Conservation (phyloP, 495 filamentous ascomycete genomes). For the Talaromyces nanjingensis region DNA sequence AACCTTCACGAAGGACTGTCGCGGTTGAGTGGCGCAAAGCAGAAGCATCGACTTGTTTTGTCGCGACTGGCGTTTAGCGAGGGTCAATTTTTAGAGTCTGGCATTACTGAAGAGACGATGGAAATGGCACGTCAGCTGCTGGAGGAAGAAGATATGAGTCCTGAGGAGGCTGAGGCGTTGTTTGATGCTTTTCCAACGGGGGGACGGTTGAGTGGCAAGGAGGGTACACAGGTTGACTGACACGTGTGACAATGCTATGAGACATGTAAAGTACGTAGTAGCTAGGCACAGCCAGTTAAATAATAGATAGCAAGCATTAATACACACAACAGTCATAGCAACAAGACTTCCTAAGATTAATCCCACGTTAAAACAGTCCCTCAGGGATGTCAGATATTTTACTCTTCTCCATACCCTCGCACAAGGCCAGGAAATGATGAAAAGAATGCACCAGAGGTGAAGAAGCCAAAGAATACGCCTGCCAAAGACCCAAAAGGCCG, state of each 20-base stretch:
- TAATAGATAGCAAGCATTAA: too few relatives aligned
- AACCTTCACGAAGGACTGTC: constrained; percentile 52
- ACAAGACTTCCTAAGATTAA: background rate
- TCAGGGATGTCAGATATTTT: too few relatives aligned
- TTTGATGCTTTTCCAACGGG: constrained; percentile 43
- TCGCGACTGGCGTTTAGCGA: constrained; percentile 64
- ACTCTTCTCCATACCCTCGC: constrained; percentile 46
- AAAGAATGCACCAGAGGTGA: constrained; percentile 41
- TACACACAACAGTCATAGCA: too few relatives aligned
- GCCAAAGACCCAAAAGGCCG: constrained; percentile 62
- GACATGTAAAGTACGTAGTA: too few relatives aligned
- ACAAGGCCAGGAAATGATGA: constrained; percentile 45
- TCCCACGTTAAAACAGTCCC: too few relatives aligned
- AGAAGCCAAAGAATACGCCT: constrained; percentile 69
- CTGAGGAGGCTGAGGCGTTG: constrained; percentile 64
- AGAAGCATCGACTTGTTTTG: constrained; percentile 59
- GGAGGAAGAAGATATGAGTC: constrained; percentile 53
- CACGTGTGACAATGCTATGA: too few relatives aligned
- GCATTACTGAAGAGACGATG: constrained; percentile 59
- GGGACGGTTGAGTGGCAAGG: constrained; percentile 3
- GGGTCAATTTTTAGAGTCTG: constrained; percentile 51
- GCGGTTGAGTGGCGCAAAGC: constrained; percentile 49
- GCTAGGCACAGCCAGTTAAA: too few relatives aligned
- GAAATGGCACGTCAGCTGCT: constrained; percentile 60
- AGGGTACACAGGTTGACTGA: constrained; percentile 25